Evolutionary conservation across 495 filamentous ascomycete species (phyloP).

Genomic region (Aspergillus funiculosus): DNA sequence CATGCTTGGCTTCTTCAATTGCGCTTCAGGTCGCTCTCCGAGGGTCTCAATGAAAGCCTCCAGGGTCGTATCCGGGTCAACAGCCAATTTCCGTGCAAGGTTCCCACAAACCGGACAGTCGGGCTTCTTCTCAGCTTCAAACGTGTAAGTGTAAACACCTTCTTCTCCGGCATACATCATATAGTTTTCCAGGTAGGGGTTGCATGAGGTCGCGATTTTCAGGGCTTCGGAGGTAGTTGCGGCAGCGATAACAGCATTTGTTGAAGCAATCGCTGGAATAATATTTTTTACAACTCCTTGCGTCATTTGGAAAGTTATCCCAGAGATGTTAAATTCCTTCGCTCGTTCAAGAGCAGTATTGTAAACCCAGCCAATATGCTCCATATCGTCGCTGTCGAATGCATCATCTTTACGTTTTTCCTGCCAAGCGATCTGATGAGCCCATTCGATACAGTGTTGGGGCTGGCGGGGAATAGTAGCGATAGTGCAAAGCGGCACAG

Average conservation of each 20-base stretch:
- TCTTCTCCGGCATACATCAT: constrained; percentile 99
- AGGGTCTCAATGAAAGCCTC: constrained; percentile 81
- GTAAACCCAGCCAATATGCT: constrained; percentile 96
- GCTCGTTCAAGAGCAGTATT: constrained; percentile 76
- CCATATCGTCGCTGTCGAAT: constrained; percentile 93
- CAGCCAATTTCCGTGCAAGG: constrained; percentile 62
- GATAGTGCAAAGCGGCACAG: constrained; percentile 93
- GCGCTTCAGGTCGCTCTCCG: constrained; percentile 74
- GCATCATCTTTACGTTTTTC: constrained; percentile 50
- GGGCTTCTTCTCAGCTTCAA: constrained; percentile 81
- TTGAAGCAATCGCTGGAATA: constrained; percentile 96
- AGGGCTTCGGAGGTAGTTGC: constrained; percentile 94
- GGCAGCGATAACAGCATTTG: constrained; percentile 94
- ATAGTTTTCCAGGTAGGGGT: constrained; percentile 85
- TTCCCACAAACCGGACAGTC: constrained; percentile 95
- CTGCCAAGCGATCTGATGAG: constrained; percentile 80
- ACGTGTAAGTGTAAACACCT: constrained; percentile 93
- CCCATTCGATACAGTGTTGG: constrained; percentile 99
- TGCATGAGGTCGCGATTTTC: constrained; percentile 80
- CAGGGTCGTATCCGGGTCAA: constrained; percentile 68
- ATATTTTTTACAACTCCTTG: constrained; percentile 99
- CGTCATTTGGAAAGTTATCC: constrained; percentile 93
- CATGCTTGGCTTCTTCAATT: constrained; percentile 85
- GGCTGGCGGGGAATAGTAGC: constrained; percentile 96
- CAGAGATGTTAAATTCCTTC: constrained; percentile 81